Evolutionary conservation across 495 filamentous ascomycete genomes (phyloP).

Genomic region (Penicillium argentinense): DNA sequence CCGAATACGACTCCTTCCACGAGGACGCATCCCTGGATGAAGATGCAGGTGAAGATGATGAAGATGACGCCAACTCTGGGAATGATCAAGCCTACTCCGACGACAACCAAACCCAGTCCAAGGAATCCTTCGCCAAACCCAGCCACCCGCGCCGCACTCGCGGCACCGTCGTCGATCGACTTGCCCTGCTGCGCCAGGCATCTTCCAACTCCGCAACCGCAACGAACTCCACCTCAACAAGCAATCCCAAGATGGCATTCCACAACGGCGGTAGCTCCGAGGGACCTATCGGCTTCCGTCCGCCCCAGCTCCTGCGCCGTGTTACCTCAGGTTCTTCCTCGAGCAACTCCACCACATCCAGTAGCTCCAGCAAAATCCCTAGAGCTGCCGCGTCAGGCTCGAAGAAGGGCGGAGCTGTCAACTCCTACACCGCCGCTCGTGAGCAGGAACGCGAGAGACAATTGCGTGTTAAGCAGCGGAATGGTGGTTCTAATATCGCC

Average conservation of each 20-base stretch:
- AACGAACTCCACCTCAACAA: conserved; percentile 37
- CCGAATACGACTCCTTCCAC: conserved; percentile 54
- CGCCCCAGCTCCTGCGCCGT: conserved; percentile 75
- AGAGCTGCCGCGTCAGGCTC: conserved; percentile 51
- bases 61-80: conserved; percentile 38
- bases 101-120: conserved; percentile 24
- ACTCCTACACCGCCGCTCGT: conserved; percentile 78
- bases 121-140: conserved; percentile 36
- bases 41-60: conserved; percentile 32
- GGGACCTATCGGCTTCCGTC: conserved; percentile 59
- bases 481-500: conserved; percentile 33
- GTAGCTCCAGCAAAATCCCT: conserved; percentile 35
- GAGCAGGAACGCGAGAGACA: conserved; percentile 65
- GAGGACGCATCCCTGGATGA: conserved; percentile 44
- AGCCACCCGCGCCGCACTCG: conserved; percentile 51
- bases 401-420: conserved; percentile 72
- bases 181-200: conserved; percentile 68
- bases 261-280: conserved; percentile 38
- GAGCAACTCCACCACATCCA: conserved; percentile 25
- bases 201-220: conserved; percentile 55
- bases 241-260: conserved; percentile 60
- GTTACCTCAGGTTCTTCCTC: conserved; percentile 65
- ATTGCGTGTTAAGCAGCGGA: conserved; percentile 50
- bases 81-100: conserved; percentile 34
- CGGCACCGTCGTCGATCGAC: conserved; percentile 71